Percentiles rank a stretch among this genome's conserved stretches.
Evolutionary conservation across 345 rosid genomes (phyloP).

Genomic region (Bretschneidera sinensis): DNA sequence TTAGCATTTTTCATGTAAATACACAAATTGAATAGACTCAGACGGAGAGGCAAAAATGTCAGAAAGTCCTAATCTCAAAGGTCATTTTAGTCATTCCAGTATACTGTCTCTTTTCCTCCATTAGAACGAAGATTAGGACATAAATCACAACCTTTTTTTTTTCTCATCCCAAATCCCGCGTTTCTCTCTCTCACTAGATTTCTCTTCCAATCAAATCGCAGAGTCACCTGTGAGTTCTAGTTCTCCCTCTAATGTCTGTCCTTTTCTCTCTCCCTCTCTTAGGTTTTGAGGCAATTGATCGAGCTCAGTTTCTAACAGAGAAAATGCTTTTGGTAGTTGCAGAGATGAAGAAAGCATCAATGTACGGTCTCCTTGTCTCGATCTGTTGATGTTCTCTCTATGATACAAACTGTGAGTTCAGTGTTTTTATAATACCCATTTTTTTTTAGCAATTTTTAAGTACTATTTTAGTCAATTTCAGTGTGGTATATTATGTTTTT

Average conservation of each 20-base stretch:
- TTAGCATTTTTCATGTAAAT: too few relatives aligned
- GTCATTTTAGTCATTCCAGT: too few relatives aligned
- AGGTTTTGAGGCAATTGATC: neutral
- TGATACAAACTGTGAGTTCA: conserved; percentile 1
- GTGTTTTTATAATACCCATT: neutral
- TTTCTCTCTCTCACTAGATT: conserved; percentile 15
- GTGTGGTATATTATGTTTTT: neutral
- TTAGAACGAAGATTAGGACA: neutral
- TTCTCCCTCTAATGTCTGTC: too few relatives aligned
- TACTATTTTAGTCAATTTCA: neutral
- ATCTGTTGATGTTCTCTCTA: conserved; percentile 12
- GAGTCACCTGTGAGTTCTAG: neutral
- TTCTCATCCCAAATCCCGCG: conserved; percentile 11
- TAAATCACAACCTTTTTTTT: neutral
- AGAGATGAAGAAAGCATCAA: conserved; percentile 3
- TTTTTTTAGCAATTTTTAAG: neutral
- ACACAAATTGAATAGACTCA: too few relatives aligned
- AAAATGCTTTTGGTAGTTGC: neutral
- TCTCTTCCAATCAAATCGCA: conserved; percentile 14
- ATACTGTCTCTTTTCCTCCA: neutral
- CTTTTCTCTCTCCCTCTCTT: conserved; percentile 4
- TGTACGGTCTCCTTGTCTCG: conserved; percentile 4
- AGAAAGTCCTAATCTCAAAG: too few relatives aligned
- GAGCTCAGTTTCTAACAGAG: neutral
- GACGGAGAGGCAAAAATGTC: too few relatives aligned